Base-by-base conservation (phyloP, 345 rosid species). In the Melastoma malabathricum region DNA sequence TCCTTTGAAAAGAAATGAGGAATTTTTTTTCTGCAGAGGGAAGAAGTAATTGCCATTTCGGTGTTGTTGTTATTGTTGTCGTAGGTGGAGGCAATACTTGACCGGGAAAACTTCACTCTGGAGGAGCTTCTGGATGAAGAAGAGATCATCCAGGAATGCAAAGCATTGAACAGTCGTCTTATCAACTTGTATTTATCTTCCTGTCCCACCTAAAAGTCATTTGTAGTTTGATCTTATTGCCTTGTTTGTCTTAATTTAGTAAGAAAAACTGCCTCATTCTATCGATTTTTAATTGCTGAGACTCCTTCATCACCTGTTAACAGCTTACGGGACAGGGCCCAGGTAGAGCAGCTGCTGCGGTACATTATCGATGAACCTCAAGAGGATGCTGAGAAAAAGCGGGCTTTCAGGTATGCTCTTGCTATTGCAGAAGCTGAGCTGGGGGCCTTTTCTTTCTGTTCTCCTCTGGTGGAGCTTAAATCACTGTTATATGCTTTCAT, bases 61-160 rank as follows among this genome's bases (percentile, higher is more conserved):
- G 25, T 22, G 6, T 44, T 10, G 16, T 27, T 17, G 8, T 51
- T 5, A 14, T 51, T 31, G 55, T 17, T 16, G 18, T 43, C 13
- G 48, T 27, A 93, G 99, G 96, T 93, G 75, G 99, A 93, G 69
- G 64, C 92, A 1, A 56, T 93, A 22, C 63, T 93, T 23, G 96
- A 93, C 85, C 88, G 80, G 69, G 99, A 83, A 52, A 80, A 73
- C 69, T 93, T 78, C 70, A 72, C 95, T 0, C 74, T 93, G 85
- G 99, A 85, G 56, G 97, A 88, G 83, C 96, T 93, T 69, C 71
- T 93, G 61, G 97, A 93, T 29, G 99, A 93, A 76, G 99, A 93
- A 81, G 99, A 93, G 66, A 83, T 88, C 66, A 88, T 93, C 57
- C 99, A 93, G 75, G 99, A 93, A 65, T 93, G 99, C 97, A 93